Percentiles rank a stretch among this genome's conserved stretches.
These are phyloP conservation scores for Inga oerstediana DNA, from an alignment of 306 rosid species.

Conservation along the genomic window DNA sequence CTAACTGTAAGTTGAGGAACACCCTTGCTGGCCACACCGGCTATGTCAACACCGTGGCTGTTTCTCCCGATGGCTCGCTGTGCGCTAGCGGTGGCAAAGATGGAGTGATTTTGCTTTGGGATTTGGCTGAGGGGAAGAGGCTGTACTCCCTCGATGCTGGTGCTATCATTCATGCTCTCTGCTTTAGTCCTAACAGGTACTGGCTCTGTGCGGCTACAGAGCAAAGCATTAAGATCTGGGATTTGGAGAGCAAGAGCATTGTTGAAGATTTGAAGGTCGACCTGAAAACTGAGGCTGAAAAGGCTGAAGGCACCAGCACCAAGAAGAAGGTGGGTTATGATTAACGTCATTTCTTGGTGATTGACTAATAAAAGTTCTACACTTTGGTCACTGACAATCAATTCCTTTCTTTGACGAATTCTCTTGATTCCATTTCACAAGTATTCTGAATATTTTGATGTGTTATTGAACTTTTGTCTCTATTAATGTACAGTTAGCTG, in stretches of 20 bases:
- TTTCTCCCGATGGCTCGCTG: slow-evolving; percentile 76
- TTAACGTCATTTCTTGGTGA: too few relatives aligned
- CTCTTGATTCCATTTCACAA: neutral
- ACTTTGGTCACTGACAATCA: neutral
- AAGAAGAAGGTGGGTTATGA: slow-evolving; percentile 62
- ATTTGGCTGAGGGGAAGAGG: slow-evolving; percentile 78
- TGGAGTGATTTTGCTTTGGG: slow-evolving; percentile 79
- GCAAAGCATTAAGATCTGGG: slow-evolving; percentile 85
- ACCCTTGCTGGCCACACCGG: slow-evolving; percentile 69
- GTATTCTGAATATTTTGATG: neutral
- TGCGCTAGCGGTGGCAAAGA: slow-evolving; percentile 88
- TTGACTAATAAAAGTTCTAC: too few relatives aligned
- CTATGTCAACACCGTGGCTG: slow-evolving; percentile 76
- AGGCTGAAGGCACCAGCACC: slow-evolving; percentile 52
- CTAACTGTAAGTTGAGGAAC: slow-evolving; percentile 67
- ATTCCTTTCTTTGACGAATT: too few relatives aligned
- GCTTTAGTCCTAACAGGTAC: slow-evolving; percentile 83
- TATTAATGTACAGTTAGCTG: neutral
- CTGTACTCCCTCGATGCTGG: slow-evolving; percentile 72
- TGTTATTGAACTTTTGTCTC: neutral
- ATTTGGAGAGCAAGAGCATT: slow-evolving; percentile 80
- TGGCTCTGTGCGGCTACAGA: slow-evolving; percentile 91
- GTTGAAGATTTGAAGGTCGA: slow-evolving; percentile 82
- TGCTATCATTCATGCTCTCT: slow-evolving; percentile 61
- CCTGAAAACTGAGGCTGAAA: slow-evolving; percentile 70